Evolutionary conservation across 2,329 filamentous ascomycete genomes (phyloP), one percentile per base, ranked within the genome.

Genomic region (Penicillium sp.): DNA sequence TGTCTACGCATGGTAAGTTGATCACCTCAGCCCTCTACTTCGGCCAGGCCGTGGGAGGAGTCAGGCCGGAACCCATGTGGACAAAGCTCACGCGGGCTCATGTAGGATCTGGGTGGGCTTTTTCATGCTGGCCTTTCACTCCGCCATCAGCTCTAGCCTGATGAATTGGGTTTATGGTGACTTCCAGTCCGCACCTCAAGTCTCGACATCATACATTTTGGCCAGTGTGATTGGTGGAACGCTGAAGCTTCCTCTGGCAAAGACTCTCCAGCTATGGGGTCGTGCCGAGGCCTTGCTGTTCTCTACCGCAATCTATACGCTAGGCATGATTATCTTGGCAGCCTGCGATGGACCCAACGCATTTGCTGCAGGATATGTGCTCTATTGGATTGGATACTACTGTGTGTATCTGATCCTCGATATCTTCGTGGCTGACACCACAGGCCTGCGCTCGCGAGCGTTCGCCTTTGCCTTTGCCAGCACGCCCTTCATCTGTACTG

Each of bases 361-460:
- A 1, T 87, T 83, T 59, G 79, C 81, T 11, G 78, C 80, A 13
- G 82, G 80, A 2, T 77, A 82, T 34, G 78, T 84, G 0, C 76
- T 86, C 46, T 84, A 82, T 60, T 76, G 74, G 62, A 74, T 83
- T 29, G 83, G 83, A 3, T 63, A 73, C 50, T 72, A 76, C 32
- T 79, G 77, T 4, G 68, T 84, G 4, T 71, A 72, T 29, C 80
- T 81, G 53, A 76, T 75, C 28, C 64, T 84, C 0, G 73, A 73
- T 42, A 74, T 86, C 36, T 80, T 85, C 58, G 74, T 83, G 43
- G 80, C 82, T 18, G 83, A 86, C 58, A 83, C 81, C 0, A 80
- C 82, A 0, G 73, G 74, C 1, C 69, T 85, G 40, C 74, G 74
- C 39, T 82, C 83, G 55, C 73, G 83, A 53, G 78, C 77, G 25